Conservation (phyloP, 1,284 basidiomycete species). For the Apiotrichum brassicae region DNA sequence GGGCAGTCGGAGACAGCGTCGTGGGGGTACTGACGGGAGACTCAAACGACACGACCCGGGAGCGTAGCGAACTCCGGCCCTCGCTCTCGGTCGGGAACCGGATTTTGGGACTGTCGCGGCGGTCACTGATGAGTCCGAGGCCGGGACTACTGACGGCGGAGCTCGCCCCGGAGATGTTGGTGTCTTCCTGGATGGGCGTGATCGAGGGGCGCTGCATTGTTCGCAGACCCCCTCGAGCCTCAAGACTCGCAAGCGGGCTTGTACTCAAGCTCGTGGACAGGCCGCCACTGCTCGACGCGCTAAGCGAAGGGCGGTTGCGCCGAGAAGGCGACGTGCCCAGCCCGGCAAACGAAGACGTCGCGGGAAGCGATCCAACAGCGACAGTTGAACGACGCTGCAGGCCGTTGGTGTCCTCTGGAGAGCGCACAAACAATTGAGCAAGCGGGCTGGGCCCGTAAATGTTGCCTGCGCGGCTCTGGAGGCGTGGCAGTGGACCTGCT, state of each 20-base stretch:
- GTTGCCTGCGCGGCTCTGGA: constrained; percentile 28
- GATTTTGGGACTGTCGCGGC: background rate
- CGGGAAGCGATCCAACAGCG: constrained; percentile 11
- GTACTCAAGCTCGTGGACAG: constrained; percentile 5
- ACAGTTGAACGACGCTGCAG: background rate
- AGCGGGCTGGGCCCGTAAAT: constrained; percentile 41
- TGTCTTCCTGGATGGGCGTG: constrained; percentile 1
- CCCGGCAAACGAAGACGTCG: constrained; percentile 1
- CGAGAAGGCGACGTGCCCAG: background rate
- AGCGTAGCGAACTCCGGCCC: no score
- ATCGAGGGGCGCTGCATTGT: background rate
- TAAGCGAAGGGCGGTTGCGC: background rate
- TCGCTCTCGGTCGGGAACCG: background rate
- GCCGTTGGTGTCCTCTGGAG: constrained; percentile 4
- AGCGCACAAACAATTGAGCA: constrained; percentile 40
- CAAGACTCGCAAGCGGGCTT: background rate
- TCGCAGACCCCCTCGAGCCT: background rate
- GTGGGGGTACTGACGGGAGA: background rate
- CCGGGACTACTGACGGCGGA: background rate
- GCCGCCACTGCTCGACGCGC: background rate
- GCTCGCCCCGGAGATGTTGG: background rate
- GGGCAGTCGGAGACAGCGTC: background rate
- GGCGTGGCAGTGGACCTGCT: background rate
- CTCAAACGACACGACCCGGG: background rate
- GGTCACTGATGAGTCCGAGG: no score